These are phyloP conservation scores for Chrysoporthe puriensis DNA, from an alignment of 2,329 filamentous ascomycete genomes.

Conservation along the genomic window DNA sequence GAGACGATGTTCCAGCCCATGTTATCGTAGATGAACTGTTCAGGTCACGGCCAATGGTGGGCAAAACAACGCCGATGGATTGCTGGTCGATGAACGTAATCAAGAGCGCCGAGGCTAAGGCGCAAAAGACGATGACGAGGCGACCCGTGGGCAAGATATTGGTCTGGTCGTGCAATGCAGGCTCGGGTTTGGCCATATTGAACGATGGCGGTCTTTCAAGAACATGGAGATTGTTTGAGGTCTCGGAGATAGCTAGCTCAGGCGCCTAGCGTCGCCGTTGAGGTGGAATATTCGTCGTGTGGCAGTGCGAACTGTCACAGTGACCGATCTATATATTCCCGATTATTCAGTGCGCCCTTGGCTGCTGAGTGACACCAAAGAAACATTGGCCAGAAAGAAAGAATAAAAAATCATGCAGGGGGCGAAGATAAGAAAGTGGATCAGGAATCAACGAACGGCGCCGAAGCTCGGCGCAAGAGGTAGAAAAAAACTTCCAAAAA, in stretches of 20 bases:
- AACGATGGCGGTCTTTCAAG: neutral
- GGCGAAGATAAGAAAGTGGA: neutral
- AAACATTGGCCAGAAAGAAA: neutral
- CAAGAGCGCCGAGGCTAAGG: conserved; percentile 55
- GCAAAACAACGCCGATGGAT: conserved; percentile 55
- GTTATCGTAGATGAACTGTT: conserved; percentile 54
- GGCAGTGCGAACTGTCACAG: neutral
- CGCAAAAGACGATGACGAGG: conserved; percentile 54
- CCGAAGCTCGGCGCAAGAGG: neutral
- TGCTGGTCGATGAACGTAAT: conserved; percentile 63
- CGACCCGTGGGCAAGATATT: conserved; percentile 58
- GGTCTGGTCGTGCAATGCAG: conserved; percentile 52
- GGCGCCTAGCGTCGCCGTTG: neutral
- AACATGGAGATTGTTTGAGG: neutral
- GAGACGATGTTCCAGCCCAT: conserved; percentile 56
- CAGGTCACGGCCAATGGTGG: conserved; percentile 54
- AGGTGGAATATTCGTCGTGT: neutral
- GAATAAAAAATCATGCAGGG: neutral
- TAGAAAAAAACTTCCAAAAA: neutral
- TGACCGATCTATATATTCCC: too few relatives aligned
- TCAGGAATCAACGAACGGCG: neutral
- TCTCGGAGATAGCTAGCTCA: neutral
- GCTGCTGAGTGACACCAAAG: neutral
- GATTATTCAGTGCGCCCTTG: neutral
- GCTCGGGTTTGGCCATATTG: conserved; percentile 24